A percentile compares a stretch with the other conserved stretches of the same genome.
These are phyloP conservation scores for Thelonectria olida DNA, from an alignment of 2,329 filamentous ascomycete genomes.

Conservation along the genomic window DNA sequence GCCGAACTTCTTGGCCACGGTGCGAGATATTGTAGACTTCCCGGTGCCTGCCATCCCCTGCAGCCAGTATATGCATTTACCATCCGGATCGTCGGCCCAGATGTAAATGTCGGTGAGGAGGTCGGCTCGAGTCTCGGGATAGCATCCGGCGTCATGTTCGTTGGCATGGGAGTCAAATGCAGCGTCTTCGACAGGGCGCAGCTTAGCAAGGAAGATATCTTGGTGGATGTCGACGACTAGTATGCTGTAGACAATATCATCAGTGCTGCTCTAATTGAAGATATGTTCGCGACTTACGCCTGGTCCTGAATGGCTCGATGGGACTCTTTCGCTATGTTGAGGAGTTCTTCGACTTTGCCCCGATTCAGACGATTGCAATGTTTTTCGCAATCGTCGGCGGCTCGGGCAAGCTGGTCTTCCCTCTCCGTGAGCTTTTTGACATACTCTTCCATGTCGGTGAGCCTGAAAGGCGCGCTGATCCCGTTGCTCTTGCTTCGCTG, in stretches of 20 bases:
- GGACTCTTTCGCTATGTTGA: background rate
- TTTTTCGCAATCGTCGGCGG: background rate
- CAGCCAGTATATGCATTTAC: conserved; percentile 47
- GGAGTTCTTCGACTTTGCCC: background rate
- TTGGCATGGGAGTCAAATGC: conserved; percentile 45
- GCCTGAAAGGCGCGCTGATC: background rate
- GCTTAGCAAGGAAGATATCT: conserved; percentile 22
- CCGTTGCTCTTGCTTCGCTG: background rate
- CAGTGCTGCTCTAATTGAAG: background rate
- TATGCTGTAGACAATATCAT: background rate
- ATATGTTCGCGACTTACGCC: background rate
- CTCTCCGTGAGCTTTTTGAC: background rate
- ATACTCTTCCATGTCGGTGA: background rate
- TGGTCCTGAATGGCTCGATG: background rate
- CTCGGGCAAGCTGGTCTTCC: background rate
- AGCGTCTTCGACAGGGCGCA: conserved; percentile 29
- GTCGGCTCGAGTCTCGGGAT: conserved; percentile 42
- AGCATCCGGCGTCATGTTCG: conserved; percentile 43
- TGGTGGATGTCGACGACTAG: background rate
- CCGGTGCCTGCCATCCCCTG: conserved; percentile 51
- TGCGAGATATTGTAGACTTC: conserved; percentile 51
- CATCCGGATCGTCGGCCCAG: conserved; percentile 39
- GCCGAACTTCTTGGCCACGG: conserved; percentile 32
- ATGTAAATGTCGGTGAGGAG: conserved; percentile 41
- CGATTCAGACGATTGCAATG: background rate